Conservation (phyloP, 1,284 basidiomycete species). For the Gymnopus androsaceus region DNA sequence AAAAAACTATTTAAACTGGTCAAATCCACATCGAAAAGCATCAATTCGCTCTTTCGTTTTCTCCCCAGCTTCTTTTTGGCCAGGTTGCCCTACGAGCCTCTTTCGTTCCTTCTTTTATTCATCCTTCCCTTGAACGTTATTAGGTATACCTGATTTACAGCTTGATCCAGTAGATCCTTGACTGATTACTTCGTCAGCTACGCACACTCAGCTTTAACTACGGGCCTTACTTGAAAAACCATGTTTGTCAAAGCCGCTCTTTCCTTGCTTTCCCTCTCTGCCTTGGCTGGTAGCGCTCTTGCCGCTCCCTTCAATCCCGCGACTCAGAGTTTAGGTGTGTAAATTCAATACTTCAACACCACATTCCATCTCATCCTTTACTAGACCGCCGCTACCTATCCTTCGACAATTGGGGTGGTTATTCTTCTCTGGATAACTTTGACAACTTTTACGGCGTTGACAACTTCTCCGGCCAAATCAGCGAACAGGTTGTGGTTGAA, state of each 20-base stretch:
- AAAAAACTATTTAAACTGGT: not conserved
- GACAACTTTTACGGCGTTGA: slow-evolving; percentile 43
- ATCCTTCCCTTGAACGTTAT: slow-evolving; percentile 1
- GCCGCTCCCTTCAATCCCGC: slow-evolving; percentile 8
- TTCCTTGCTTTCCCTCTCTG: slow-evolving; percentile 5
- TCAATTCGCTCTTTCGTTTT: slow-evolving; percentile 8
- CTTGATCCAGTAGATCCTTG: not conserved
- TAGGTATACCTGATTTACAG: slow-evolving; percentile 2
- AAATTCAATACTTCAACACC: not conserved
- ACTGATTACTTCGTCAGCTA: not conserved
- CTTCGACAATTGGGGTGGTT: slow-evolving; percentile 39
- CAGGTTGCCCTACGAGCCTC: slow-evolving; percentile 6
- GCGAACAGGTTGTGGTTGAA: slow-evolving; percentile 33
- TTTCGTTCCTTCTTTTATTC: slow-evolving; percentile 6
- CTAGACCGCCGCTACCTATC: slow-evolving; percentile 20
- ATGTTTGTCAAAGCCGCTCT: slow-evolving; percentile 10
- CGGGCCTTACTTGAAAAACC: not conserved
- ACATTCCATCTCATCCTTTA: not conserved
- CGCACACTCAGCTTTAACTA: too few species aligned
- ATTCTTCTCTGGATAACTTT: slow-evolving; percentile 36
- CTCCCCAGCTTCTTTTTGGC: not conserved
- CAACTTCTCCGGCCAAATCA: slow-evolving; percentile 39
- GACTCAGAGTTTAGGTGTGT: slow-evolving; percentile 7
- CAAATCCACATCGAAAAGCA: not conserved
- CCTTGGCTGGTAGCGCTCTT: slow-evolving; percentile 6